phyloP scores from a whole-genome alignment of 345 rosid genomes.

The Aurinia saxatilis region DNA sequence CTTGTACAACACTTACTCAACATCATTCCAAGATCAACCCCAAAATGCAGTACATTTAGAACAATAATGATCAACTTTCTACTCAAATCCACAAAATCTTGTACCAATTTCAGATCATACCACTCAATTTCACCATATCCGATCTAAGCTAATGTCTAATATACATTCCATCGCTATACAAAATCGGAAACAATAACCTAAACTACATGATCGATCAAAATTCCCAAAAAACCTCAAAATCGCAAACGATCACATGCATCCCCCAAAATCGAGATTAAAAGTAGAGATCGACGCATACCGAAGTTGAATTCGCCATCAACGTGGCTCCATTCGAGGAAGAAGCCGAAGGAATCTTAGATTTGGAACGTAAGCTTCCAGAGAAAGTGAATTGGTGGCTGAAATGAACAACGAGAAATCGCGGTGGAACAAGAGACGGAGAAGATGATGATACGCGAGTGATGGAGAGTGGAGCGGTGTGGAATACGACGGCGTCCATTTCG shows the following conservation, averaged over 20 bases:
- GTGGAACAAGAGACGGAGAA: constrained; percentile 19
- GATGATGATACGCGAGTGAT: constrained; percentile 33
- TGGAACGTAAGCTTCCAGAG: constrained; percentile 5
- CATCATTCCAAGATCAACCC: background rate
- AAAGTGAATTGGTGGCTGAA: constrained; percentile 18
- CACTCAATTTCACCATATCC: background rate
- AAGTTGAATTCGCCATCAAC: constrained; percentile 45
- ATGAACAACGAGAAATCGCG: constrained; percentile 28
- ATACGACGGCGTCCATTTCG: constrained; percentile 41
- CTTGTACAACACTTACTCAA: background rate
- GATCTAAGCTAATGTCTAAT: background rate
- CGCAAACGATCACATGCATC: constrained; percentile 10
- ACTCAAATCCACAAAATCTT: background rate
- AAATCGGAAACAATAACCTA: background rate
- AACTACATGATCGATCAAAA: background rate
- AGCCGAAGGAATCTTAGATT: constrained; percentile 27
- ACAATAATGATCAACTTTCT: background rate
- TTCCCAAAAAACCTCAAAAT: background rate
- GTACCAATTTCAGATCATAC: background rate
- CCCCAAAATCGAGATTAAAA: background rate
- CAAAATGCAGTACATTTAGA: background rate
- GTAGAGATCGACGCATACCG: constrained; percentile 32
- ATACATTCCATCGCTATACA: background rate
- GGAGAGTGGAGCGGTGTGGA: constrained; percentile 23
- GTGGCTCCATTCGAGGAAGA: constrained; percentile 33